Evolutionary conservation across 208 protist species (phyloP).

Genomic region (Leishmania major): DNA sequence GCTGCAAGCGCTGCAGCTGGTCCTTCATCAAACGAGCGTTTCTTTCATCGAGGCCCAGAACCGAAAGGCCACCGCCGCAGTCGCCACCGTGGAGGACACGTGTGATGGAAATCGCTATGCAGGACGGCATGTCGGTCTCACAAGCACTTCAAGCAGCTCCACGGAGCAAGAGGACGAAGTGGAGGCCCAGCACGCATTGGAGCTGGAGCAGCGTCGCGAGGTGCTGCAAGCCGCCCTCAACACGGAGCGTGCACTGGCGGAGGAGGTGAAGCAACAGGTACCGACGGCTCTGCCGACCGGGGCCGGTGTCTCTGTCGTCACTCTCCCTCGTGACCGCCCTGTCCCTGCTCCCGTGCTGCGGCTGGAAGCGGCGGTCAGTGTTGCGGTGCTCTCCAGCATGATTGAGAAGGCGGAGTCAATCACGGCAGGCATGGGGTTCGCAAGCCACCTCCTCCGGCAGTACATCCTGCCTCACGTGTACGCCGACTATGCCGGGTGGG

Average conservation of each 20-base stretch:
- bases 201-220: conserved; percentile 9
- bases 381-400: conserved; percentile 70
- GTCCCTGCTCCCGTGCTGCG: conserved; percentile 57
- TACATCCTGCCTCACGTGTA: conserved; percentile 87
- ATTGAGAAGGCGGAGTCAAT: conserved; percentile 58
- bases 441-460: conserved; percentile 55
- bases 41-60: conserved; percentile 35
- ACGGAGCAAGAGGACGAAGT: background rate
- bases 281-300: background rate
- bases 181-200: conserved; percentile 1
- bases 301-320: conserved; percentile 34
- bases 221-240: conserved; percentile 28
- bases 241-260: conserved; percentile 32
- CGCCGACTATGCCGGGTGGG: conserved; percentile 47
- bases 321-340: conserved; percentile 53
- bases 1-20: conserved; percentile 42
- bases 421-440: conserved; percentile 64
- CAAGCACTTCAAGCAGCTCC: background rate
- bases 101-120: background rate
- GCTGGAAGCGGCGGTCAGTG: conserved; percentile 68
- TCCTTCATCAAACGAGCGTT: conserved; percentile 45
- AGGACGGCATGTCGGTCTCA: background rate
- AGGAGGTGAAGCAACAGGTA: conserved; percentile 16
- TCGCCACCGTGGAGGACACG: background rate
- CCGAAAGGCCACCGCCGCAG: background rate